A percentile compares a stretch with the other conserved stretches of the same genome.
These are phyloP conservation scores for Solanum megistacrolobum DNA, from an alignment of 257 asterid species.

Conservation along the genomic window DNA sequence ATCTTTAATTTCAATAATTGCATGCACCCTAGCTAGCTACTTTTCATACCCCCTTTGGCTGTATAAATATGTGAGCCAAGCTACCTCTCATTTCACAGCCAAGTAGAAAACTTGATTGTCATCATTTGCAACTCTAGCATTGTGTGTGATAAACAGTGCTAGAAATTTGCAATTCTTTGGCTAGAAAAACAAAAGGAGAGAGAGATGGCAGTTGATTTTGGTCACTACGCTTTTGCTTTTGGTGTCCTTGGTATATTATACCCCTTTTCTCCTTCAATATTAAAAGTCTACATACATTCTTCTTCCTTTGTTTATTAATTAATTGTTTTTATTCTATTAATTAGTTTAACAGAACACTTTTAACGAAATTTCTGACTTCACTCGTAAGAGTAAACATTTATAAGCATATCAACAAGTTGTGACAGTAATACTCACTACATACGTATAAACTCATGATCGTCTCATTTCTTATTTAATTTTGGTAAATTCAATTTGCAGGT, in stretches of 20 bases:
- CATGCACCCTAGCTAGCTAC: not conserved
- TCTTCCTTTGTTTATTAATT: not conserved
- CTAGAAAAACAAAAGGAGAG: not conserved
- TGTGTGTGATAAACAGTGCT: not conserved
- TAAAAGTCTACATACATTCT: not conserved
- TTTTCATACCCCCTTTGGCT: not conserved
- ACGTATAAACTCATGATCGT: not conserved
- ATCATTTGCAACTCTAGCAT: not conserved
- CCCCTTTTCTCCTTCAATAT: not conserved
- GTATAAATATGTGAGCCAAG: not conserved
- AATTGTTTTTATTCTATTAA: not conserved
- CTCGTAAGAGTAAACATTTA: no score
- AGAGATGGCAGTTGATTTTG: not conserved
- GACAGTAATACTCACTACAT: not conserved
- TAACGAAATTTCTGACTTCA: not conserved
- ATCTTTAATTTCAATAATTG: not conserved
- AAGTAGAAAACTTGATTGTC: not conserved
- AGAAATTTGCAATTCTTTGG: not conserved
- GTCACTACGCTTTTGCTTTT: slow-evolving; percentile 29
- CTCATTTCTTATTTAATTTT: not conserved
- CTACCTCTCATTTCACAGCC: not conserved
- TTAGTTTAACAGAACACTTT: not conserved
- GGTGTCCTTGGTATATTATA: slow-evolving; percentile 39
- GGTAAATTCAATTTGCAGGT: slow-evolving; percentile 23
- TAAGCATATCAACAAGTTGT: not conserved